Percentiles rank a stretch among this genome's conserved stretches.
These are phyloP conservation scores for Achaetomium macrosporum DNA, from an alignment of 2,329 filamentous ascomycete genomes.

Conservation along the genomic window DNA sequence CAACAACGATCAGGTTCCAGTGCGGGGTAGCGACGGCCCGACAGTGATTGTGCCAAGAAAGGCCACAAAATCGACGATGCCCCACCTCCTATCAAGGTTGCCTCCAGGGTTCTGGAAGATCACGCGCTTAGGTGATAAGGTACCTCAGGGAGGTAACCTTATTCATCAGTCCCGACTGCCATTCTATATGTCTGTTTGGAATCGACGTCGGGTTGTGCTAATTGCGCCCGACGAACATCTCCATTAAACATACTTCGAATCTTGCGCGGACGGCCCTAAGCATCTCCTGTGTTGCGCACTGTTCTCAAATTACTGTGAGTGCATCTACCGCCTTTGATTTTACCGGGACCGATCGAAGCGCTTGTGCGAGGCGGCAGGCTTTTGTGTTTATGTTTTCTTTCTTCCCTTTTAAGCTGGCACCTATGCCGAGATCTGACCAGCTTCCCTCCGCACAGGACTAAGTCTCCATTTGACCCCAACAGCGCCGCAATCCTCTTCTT, in stretches of 20 bases:
- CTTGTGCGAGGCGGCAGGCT: background rate
- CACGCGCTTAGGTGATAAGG: no score
- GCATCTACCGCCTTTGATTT: background rate
- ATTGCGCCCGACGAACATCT: slow-evolving; percentile 10
- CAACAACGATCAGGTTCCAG: no score
- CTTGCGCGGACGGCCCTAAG: background rate
- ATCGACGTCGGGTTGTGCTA: slow-evolving; percentile 3
- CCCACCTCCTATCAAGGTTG: no score
- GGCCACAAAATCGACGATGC: no score
- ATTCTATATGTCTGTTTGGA: background rate
- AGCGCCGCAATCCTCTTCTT: slow-evolving; percentile 6
- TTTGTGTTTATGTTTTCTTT: slow-evolving; percentile 20
- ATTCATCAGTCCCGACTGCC: background rate
- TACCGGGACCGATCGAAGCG: background rate
- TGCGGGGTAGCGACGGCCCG: no score
- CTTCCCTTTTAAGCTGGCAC: slow-evolving; percentile 13
- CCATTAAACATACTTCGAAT: background rate
- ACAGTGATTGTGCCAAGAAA: no score
- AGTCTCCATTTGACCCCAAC: slow-evolving; percentile 6
- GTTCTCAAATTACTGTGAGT: background rate
- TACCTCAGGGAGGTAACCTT: background rate
- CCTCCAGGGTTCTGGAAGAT: no score
- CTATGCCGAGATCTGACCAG: background rate
- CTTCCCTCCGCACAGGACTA: background rate
- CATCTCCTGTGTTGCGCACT: background rate